Evolutionary conservation across 2,329 filamentous ascomycete genomes (phyloP), one percentile per base, ranked within the genome.

Genomic region (Cordyceps militaris): DNA sequence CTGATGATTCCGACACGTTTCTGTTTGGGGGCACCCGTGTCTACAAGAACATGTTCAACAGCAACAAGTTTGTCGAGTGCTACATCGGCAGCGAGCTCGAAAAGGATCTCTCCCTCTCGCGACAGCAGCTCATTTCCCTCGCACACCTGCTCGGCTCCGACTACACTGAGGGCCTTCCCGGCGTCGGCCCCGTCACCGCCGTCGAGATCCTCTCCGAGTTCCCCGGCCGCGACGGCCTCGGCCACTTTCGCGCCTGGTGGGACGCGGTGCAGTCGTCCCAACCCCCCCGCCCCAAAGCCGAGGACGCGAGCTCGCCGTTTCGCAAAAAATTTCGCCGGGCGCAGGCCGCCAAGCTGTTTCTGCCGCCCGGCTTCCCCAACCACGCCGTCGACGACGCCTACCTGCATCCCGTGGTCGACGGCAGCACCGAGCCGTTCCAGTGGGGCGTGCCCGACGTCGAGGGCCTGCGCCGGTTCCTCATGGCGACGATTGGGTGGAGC

Each of bases 11-110:
- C 3, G 94, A 99, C 76, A 95, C 87, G 0, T 99, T 99, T 67
- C 81, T 99, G 1, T 99, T 99, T 70, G 95, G 94, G 19, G 95
- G 94, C 38, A 99, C 91, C 0, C 82, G 93, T 19, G 88, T 99
- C 23, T 99, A 99, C 79, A 99, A 99, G 72, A 99, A 99, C 76
- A 96, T 99, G 91, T 99, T 99, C 79, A 99, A 97, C 72, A 87
- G 91, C 65, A 94, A 94, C 71, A 99, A 99, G 70, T 96, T 91
- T 65, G 94, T 99, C 43, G 94, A 99, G 74, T 97, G 94, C 73
- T 99, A 97, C 69, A 81, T 99, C 10, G 76, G 85, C 2, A 78
- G 77, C 0, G 94, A 99, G 66, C 78, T 99, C 0, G 90, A 96
- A 66, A 88, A 88, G 64, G 95, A 99, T 65, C 87, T 97, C 61